Base-by-base conservation (phyloP, 2,329 filamentous ascomycete genomes). In the Exophiala sp. region DNA sequence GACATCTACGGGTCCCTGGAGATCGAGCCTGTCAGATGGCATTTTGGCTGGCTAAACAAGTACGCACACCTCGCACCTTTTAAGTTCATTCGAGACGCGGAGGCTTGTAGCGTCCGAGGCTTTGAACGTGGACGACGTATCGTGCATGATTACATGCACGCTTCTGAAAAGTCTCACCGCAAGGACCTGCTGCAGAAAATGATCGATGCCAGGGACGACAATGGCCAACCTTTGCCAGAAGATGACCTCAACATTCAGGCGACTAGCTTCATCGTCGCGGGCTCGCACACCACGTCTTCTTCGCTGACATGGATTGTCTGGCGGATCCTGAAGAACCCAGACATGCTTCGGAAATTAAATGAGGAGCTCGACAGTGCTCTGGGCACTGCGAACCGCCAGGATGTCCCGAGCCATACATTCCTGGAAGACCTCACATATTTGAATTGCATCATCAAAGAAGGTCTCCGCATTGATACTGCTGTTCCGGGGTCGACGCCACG, bases 261-360 rank as follows among this genome's bases (percentile, higher is more conserved):
- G 47, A 10, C 44, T 55, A 14, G 48, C 40, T 8, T 38, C 53
- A 16, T 51, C 48, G 20, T 51, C 14, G 48, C 48, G 7, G 48
- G 50, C 29, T 45, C 42, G 8, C 41, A 47, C 44, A 45, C 42
- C 10, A 45, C 43, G 34, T 46, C 40, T 6, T 53, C 50, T 10
- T 53, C 43, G 11, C 36, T 42, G 44, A 53, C 50, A 24, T 53
- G 50, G 50, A 53, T 47, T 32, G 48, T 51, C 16, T 51, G 48
- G 48, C 48, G 48, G 18, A 51, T 51, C 48, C 48, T 51, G 11
- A 36, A 42, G 3, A 32, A 36, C 39, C 48, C 33, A 3, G 32
- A 18, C 6, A 51, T 51, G 33, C 40, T 44, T 20, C 40, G 11
- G n/a, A 51, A 45, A 33, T 11, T 51, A 20, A 39, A 47, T 21